Percentiles rank a stretch among this genome's conserved stretches.
phyloP scores from a whole-genome alignment of 106 monocot genomes.

The Phalaenopsis aphrodite region DNA sequence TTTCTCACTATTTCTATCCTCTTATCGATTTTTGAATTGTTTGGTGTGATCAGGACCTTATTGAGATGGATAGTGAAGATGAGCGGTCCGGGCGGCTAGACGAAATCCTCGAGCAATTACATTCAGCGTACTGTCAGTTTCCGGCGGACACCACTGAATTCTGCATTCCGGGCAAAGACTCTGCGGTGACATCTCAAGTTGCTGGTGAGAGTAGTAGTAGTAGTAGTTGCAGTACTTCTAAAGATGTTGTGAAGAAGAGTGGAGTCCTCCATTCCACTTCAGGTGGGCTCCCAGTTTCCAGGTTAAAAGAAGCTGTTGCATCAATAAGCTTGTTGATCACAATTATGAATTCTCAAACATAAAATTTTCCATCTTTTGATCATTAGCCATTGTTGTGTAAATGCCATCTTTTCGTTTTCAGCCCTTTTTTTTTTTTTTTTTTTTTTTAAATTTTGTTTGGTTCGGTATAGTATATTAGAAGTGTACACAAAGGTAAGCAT shows the following conservation, averaged over 20 bases:
- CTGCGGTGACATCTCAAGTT: neutral
- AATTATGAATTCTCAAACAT: neutral
- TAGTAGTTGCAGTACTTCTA: neutral
- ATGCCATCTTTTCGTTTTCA: neutral
- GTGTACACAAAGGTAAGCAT: too few species aligned
- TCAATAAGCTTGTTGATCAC: constrained; percentile 11
- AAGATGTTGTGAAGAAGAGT: neutral
- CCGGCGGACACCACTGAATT: constrained; percentile 3
- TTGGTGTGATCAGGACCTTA: constrained; percentile 40
- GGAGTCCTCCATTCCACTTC: constrained; percentile 10
- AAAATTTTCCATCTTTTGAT: neutral
- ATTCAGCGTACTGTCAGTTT: constrained; percentile 48
- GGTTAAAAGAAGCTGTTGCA: constrained; percentile 12
- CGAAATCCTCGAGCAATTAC: constrained; percentile 40
- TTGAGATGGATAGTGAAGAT: constrained; percentile 69
- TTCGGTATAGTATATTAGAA: too few species aligned
- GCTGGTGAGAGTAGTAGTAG: neutral
- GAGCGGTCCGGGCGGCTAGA: constrained; percentile 56
- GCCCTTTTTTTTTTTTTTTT: neutral
- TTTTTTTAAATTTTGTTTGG: too few species aligned
- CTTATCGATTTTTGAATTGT: neutral
- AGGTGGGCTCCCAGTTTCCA: constrained; percentile 19
- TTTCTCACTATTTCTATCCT: neutral
- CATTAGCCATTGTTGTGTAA: neutral
- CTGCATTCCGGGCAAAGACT: constrained; percentile 1